Conservation (phyloP, 164 flowering plant species). For the Cinnamomum micranthum region DNA sequence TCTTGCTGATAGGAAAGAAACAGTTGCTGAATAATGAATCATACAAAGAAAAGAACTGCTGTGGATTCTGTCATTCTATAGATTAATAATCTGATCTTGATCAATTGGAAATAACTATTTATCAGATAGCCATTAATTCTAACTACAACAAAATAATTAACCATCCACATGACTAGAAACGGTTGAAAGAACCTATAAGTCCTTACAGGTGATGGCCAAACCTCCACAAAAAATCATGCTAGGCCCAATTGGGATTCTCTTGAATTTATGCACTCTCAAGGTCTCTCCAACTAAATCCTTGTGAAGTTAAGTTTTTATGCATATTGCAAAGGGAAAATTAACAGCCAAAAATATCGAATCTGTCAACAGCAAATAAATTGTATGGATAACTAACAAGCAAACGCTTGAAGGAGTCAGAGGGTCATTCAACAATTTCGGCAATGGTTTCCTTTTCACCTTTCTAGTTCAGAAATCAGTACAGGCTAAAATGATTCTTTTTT, state of each 20-base stretch:
- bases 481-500: background rate
- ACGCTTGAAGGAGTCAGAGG: background rate
- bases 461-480: background rate
- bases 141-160: background rate
- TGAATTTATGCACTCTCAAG: background rate
- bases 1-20: background rate
- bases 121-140: background rate
- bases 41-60: background rate
- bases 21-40: background rate
- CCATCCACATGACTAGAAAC: too few species aligned
- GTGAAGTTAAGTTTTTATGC: too few species aligned
- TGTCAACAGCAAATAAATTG: background rate
- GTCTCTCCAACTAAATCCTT: background rate
- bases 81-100: background rate
- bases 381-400: background rate
- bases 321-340: background rate
- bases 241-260: background rate
- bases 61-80: background rate
- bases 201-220: background rate
- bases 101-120: background rate
- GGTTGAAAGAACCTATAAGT: background rate
- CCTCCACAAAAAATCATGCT: background rate
- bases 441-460: background rate
- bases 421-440: background rate
- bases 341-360: background rate